Evolutionary conservation across 495 filamentous ascomycete species (phyloP), one percentile per base, ranked within the genome.

Genomic region (Jackrogersella minutella): DNA sequence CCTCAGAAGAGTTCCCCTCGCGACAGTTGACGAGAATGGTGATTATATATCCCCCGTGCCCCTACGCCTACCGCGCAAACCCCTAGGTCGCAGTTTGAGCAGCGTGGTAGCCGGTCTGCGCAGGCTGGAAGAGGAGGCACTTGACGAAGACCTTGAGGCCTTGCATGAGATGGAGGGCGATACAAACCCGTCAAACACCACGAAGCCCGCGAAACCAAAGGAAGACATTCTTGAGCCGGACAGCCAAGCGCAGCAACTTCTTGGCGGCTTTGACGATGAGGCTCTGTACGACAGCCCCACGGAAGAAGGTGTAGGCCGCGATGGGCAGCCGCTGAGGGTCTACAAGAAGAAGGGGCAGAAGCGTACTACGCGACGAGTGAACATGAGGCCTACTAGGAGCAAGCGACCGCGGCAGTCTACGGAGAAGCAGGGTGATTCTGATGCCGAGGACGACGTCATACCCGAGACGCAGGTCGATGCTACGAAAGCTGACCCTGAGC

Each of bases 301-400:
- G 1, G 79, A 82, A 10, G 81, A 83, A 17, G 63, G 62, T 10
- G 62, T 81, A 2, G 79, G 82, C 40, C 73, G 73, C 16, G 58
- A 76, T 24, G 85, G 85, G 1, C 78, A 81, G 9, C 82, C 85
- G 0, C 69, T 85, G 16, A 86, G 84, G 49, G 76, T 85, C 2
- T 97, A 88, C 80, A 97, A 97, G 80, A 98, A 98, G 84, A 92
- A 89, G 76, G 94, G 94, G 0, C 88, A 92, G 72, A 98, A 98
- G 77, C 84, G 94, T 39, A 92, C 90, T 31, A 97, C 94, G 2
- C 81, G 90, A 50, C 76, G 84, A 36, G 87, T 90, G n/a, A 90
- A 85, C 36, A 94, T 96, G 87, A 86, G 71, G 46, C 84, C 84
- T 13, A 78, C 76, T 5, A 58, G 74, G 50, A 47, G 62, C 24